Evolutionary conservation across 768 basidiomycete genomes (phyloP).

Genomic region (Lactifluus piperatus): DNA sequence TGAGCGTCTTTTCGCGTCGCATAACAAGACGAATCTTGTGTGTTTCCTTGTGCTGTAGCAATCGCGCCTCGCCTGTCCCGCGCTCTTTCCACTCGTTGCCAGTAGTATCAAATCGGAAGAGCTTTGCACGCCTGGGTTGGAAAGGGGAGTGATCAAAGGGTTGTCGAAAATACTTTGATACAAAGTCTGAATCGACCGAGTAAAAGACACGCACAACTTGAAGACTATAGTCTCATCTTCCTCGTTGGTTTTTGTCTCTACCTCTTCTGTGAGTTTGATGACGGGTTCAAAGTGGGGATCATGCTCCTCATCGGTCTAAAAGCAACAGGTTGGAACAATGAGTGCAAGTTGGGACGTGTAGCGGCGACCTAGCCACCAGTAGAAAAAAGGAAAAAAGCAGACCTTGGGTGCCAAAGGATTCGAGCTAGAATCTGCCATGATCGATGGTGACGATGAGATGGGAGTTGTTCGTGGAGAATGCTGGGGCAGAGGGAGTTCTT

Average conservation of each 20-base stretch:
- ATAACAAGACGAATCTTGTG: conserved; percentile 95
- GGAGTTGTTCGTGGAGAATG: conserved; percentile 15
- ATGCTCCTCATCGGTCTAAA: conserved; percentile 56
- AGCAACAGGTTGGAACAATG: background rate
- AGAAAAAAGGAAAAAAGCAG: conserved; percentile 25
- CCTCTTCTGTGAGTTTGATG: conserved; percentile 90
- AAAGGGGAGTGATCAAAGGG: background rate
- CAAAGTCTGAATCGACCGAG: conserved; percentile 16
- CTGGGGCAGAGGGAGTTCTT: conserved; percentile 17
- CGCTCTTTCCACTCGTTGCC: conserved; percentile 96
- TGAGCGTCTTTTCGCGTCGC: conserved; percentile 99
- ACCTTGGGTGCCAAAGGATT: conserved; percentile 70
- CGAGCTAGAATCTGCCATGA: conserved; percentile 15
- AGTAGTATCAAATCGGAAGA: conserved; percentile 83
- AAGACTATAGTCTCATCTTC: conserved; percentile 90
- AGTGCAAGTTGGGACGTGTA: background rate
- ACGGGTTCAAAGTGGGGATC: conserved; percentile 95
- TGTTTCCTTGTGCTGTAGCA: conserved; percentile 82
- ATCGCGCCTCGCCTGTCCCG: conserved; percentile 91
- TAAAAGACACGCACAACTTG: conserved; percentile 78
- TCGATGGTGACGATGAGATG: conserved; percentile 11
- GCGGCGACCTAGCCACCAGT: background rate
- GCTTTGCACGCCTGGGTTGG: conserved; percentile 79
- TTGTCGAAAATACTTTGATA: conserved; percentile 5
- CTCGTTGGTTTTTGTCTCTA: conserved; percentile 91